Percentiles rank a stretch among this genome's conserved stretches.
Conservation (phyloP, 106 monocot genomes). For the Acanthochlamys bracteata region DNA sequence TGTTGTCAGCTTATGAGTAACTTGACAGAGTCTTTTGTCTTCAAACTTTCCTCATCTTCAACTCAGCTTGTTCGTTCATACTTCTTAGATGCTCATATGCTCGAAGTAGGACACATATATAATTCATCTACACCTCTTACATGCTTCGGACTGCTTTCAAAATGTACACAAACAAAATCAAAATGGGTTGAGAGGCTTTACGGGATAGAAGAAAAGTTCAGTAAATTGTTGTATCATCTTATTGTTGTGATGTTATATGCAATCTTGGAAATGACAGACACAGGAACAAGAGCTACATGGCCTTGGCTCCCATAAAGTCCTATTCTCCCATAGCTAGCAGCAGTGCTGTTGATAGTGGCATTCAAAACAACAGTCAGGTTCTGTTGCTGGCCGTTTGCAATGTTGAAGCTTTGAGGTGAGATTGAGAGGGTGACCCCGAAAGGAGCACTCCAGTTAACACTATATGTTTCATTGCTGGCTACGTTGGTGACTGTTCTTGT, state of each 20-base stretch:
- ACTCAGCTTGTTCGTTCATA: no score
- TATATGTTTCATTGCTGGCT: conserved; percentile 50
- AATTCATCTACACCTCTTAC: no score
- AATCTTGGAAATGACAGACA: conserved; percentile 71
- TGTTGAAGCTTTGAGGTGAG: conserved; percentile 48
- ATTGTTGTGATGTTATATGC: conserved; percentile 14
- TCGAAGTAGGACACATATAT: no score
- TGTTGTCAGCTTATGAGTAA: no score
- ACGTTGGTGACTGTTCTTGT: conserved; percentile 64
- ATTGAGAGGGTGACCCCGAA: conserved; percentile 59
- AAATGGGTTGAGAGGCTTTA: conserved; percentile 10
- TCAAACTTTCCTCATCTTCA: no score
- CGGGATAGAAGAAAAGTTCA: conserved; percentile 2
- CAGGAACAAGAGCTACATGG: conserved; percentile 46
- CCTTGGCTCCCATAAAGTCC: conserved; percentile 74
- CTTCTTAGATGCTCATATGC: no score
- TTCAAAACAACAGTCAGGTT: conserved; percentile 48
- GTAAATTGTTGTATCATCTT: conserved; percentile 7
- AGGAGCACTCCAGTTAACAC: conserved; percentile 64
- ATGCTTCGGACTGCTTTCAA: no score
- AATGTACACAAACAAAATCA: not conserved
- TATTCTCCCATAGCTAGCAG: conserved; percentile 69
- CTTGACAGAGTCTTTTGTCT: no score
- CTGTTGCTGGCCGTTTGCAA: conserved; percentile 42
- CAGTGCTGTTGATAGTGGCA: conserved; percentile 61